Conservation (phyloP, 306 rosid species). For the Quillaja saponaria region DNA sequence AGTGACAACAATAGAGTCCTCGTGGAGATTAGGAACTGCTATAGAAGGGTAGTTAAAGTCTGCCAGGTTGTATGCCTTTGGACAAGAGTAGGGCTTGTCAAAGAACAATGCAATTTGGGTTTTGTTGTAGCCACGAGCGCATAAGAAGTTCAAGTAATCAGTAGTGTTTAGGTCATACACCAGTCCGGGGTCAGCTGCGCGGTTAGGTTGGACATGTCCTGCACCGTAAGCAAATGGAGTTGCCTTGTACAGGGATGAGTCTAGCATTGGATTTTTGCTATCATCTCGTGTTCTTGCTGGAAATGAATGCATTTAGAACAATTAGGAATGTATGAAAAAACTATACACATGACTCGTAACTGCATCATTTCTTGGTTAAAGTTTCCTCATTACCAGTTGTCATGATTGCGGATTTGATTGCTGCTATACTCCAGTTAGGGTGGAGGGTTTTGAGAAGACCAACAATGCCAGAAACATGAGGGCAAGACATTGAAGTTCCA, state of each 20-base stretch:
- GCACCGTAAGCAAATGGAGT: constrained; percentile 58
- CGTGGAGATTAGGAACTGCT: constrained; percentile 17
- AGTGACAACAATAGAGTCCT: constrained; percentile 24
- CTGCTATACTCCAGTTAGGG: constrained; percentile 64
- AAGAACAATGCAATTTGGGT: constrained; percentile 27
- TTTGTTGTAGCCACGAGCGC: constrained; percentile 50
- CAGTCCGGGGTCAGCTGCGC: constrained; percentile 62
- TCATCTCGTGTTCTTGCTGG: constrained; percentile 44
- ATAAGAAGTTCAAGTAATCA: constrained; percentile 61
- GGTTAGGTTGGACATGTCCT: constrained; percentile 58
- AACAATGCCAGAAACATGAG: constrained; percentile 58
- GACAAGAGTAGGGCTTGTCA: constrained; percentile 32
- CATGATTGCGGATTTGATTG: constrained; percentile 71
- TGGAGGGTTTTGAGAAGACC: constrained; percentile 51
- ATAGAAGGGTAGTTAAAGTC: constrained; percentile 75
- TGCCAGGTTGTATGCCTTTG: constrained; percentile 29
- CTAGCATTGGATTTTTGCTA: constrained; percentile 6
- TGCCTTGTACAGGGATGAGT: constrained; percentile 17
- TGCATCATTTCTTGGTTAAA: too few species aligned
- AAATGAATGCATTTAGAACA: background rate
- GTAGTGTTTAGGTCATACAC: constrained; percentile 42
- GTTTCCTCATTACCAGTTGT: constrained; percentile 73
- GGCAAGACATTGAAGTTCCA: constrained; percentile 63
- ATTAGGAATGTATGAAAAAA: background rate
- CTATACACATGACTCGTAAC: background rate